These are phyloP conservation scores for Solanum tarijense DNA, from an alignment of 257 asterid species.

Conservation along the genomic window DNA sequence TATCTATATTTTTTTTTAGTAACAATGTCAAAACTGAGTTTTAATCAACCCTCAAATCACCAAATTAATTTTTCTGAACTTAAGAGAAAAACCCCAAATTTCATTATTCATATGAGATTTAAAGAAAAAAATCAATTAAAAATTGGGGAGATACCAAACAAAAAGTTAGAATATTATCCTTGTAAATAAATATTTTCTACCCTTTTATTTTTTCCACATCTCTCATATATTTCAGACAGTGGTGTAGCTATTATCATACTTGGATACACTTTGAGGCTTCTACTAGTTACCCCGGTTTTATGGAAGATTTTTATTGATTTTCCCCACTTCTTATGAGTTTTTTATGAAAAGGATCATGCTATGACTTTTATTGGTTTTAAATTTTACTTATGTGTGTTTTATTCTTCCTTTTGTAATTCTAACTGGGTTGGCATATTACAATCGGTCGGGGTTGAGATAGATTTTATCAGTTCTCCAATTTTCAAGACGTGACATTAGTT, in stretches of 20 bases:
- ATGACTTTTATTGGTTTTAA: no score
- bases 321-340: no score
- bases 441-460: not conserved
- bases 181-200: no score
- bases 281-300: not conserved
- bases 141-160: no score
- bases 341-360: not conserved
- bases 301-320: not conserved
- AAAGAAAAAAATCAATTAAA: not conserved
- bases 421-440: no score
- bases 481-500: not conserved
- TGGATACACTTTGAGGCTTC: not conserved
- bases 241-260: no score
- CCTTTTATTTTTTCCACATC: no score
- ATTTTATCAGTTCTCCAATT: no score
- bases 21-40: not conserved
- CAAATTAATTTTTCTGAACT: not conserved
- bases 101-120: not conserved
- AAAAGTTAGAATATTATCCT: not conserved
- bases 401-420: no score
- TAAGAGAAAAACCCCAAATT: not conserved
- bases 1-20: not conserved
- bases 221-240: no score
- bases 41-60: not conserved
- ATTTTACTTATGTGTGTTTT: not conserved